Evolutionary conservation across 176 grass and related monocot genomes (phyloP).

Genomic region (Ampelocalamus luodianensis): DNA sequence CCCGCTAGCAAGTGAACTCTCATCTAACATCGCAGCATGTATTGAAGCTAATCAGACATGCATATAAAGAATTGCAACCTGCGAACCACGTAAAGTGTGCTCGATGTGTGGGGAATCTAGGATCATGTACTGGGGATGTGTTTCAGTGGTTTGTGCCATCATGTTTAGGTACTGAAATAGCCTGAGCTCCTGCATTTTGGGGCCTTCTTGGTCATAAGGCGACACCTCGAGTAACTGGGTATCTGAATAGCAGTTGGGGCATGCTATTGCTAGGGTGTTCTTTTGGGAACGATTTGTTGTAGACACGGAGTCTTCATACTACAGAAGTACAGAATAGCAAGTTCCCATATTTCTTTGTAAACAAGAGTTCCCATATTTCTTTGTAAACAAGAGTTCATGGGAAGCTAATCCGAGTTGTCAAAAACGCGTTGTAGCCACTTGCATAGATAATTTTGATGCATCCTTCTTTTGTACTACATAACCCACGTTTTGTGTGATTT

Average conservation of each 20-base stretch:
- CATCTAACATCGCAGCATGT: conserved; percentile 33
- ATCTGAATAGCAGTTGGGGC: conserved; percentile 3
- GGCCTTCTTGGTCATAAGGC: conserved; percentile 12
- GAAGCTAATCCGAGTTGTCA: conserved; percentile 10
- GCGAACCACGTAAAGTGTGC: background rate
- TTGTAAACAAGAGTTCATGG: background rate
- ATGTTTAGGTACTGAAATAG: conserved; percentile 26
- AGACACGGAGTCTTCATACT: background rate
- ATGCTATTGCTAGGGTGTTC: conserved; percentile 7
- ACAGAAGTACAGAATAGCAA: background rate
- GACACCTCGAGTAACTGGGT: background rate
- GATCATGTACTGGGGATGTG: background rate
- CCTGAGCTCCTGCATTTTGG: conserved; percentile 6
- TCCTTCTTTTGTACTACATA: background rate
- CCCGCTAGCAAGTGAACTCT: conserved; percentile 50
- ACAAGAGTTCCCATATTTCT: background rate
- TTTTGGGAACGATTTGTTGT: background rate
- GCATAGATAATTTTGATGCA: background rate
- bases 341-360: background rate
- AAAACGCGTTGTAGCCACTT: background rate
- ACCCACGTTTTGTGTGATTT: background rate
- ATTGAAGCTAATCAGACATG: conserved; percentile 20
- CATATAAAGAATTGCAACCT: background rate
- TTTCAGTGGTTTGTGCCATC: conserved; percentile 11
- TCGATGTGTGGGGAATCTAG: background rate